Percentiles rank a stretch among this genome's conserved stretches.
phyloP scores from a whole-genome alignment of 805 yeast genomes.

The Suhomyces sp. region DNA sequence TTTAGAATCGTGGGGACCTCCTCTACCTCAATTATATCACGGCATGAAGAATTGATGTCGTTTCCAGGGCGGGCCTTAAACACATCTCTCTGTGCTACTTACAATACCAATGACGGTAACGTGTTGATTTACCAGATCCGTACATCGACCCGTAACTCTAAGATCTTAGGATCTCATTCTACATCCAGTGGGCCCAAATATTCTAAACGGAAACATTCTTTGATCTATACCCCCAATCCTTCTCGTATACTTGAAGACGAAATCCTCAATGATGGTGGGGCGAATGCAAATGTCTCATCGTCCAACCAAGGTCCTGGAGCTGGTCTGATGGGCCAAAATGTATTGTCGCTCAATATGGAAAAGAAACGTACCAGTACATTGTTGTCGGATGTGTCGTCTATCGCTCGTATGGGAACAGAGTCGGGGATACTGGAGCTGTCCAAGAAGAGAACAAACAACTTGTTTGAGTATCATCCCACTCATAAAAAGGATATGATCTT shows the following conservation, averaged over 20 bases:
- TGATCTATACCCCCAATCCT: constrained; percentile 41
- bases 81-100: constrained; percentile 54
- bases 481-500: constrained; percentile 65
- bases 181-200: constrained; percentile 7
- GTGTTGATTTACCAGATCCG: constrained; percentile 58
- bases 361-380: constrained; percentile 43
- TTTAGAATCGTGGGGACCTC: constrained; percentile 70
- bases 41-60: constrained; percentile 52
- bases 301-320: background rate
- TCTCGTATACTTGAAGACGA: constrained; percentile 44
- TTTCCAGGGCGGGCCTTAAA: constrained; percentile 47
- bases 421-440: constrained; percentile 24
- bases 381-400: constrained; percentile 41
- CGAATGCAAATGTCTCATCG: background rate
- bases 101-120: constrained; percentile 42
- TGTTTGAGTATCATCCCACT: constrained; percentile 30
- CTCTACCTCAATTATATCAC: constrained; percentile 61
- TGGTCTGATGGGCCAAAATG: constrained; percentile 12
- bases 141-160: constrained; percentile 22
- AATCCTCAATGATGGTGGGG: constrained; percentile 7
- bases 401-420: constrained; percentile 45
- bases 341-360: constrained; percentile 37
- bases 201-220: constrained; percentile 25
- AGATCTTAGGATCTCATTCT: constrained; percentile 10
- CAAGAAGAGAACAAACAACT: constrained; percentile 14